Conservation (phyloP, 352 stramenopile species). For the Globisporangium spinosum region DNA sequence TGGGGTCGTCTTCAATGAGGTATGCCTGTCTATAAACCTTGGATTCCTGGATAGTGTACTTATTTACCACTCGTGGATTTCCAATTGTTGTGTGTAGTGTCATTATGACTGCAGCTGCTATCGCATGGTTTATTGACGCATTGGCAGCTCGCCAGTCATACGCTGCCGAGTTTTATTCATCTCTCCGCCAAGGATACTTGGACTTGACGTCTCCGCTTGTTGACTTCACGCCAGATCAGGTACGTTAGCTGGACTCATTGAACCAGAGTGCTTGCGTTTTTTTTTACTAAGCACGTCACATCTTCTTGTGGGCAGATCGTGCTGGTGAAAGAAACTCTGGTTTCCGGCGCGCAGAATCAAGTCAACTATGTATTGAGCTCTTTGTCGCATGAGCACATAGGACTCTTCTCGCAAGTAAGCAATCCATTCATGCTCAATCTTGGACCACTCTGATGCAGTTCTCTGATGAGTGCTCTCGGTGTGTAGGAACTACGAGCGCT, state of each 20-base stretch:
- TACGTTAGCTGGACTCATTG: constrained; percentile 21
- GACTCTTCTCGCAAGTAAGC: constrained; percentile 60
- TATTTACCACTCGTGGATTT: not conserved
- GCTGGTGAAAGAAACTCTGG: constrained; percentile 77
- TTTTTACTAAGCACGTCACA: not conserved
- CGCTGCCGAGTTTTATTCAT: constrained; percentile 81
- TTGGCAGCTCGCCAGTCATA: constrained; percentile 81
- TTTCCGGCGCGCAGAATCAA: constrained; percentile 75
- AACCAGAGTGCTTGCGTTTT: not conserved
- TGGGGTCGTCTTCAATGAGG: constrained; percentile 59
- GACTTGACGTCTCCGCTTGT: constrained; percentile 75
- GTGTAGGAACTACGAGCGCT: constrained; percentile 62
- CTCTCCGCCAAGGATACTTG: constrained; percentile 75
- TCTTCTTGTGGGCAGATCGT: constrained; percentile 36
- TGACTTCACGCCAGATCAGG: constrained; percentile 84
- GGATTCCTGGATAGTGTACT: not conserved
- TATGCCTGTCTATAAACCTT: constrained; percentile 15
- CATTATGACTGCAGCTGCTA: constrained; percentile 54
- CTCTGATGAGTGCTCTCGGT: not conserved
- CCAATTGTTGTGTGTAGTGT: constrained; percentile 26
- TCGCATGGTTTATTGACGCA: constrained; percentile 66
- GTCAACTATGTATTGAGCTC: constrained; percentile 86
- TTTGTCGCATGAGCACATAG: constrained; percentile 69
- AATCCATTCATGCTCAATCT: not conserved
- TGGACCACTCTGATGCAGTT: not conserved